A percentile compares a stretch with the other conserved stretches of the same genome.
phyloP scores from a whole-genome alignment of 2,329 filamentous ascomycete genomes.

The Microthyrium microscopicum region DNA sequence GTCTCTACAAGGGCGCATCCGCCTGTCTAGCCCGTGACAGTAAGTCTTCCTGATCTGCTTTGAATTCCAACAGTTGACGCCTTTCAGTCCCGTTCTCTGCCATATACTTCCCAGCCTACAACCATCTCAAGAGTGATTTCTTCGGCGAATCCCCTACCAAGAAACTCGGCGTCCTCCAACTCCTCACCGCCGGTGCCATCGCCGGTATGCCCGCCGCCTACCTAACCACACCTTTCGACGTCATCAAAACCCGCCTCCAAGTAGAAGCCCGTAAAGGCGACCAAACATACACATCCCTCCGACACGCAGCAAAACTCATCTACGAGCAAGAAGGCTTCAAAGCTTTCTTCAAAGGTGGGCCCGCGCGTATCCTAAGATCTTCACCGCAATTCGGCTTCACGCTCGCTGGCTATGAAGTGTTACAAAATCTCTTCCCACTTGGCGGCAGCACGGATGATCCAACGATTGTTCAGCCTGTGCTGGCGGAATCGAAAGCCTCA shows the following conservation, averaged over 20 bases:
- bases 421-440: constrained; percentile 67
- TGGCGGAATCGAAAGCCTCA: constrained; percentile 46
- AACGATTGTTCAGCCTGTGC: constrained; percentile 30
- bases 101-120: constrained; percentile 97
- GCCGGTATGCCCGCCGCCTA: constrained; percentile 46
- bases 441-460: constrained; percentile 41
- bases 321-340: constrained; percentile 82
- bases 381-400: constrained; percentile 98
- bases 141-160: constrained; percentile 81
- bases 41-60: constrained; percentile 6
- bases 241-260: constrained; percentile 97
- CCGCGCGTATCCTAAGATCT: constrained; percentile 83
- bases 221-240: constrained; percentile 91
- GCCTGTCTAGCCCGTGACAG: constrained; percentile 85
- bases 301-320: constrained; percentile 72
- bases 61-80: constrained; percentile 20
- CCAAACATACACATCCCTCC: constrained; percentile 67
- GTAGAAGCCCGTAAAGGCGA: constrained; percentile 96
- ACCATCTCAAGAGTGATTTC: constrained; percentile 80
- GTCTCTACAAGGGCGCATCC: constrained; percentile 90
- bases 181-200: constrained; percentile 87
- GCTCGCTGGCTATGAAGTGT: constrained; percentile 81
- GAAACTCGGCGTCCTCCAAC: constrained; percentile 77
- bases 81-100: constrained; percentile 96
- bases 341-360: constrained; percentile 97